Evolutionary conservation across 2,329 filamentous ascomycete species (phyloP), one percentile per base, ranked within the genome.

Genomic region (Pseudonectria buxi): DNA sequence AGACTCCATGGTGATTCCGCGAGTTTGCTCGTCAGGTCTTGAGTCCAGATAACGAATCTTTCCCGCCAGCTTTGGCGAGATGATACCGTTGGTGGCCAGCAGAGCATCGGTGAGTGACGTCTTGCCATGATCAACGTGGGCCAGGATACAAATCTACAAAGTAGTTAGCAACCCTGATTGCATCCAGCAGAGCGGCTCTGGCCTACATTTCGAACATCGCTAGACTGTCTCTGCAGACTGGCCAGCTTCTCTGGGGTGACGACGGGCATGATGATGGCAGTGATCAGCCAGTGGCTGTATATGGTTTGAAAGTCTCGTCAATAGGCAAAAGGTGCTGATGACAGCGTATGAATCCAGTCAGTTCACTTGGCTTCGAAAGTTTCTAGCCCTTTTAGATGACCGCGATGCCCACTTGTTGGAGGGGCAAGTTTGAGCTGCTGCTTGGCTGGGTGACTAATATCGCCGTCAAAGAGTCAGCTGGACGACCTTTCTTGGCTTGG

Each of bases 1-100:
- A 0, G 92, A 96, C 62, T 98, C 92, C 92, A 98, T 98, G n/a
- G 92, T 98, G 56, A 98, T 98, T 37, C 92, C 92, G 46, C 92
- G 83, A 12, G 86, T 76, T 64, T 98, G 92, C 62, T 98, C 92
- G 63, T 98, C 92, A 2, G 90, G 90, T 28, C 92, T 75, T 14
- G 92, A 96, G 65, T 98, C 92, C 40, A 98, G 79, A 56, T 96
- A 98, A 48, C 92, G 83, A 63, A 98, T 94, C 71, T 96, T 96
- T 61, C 92, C 92, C 37, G 92, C 92, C 55, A 96, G 74, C 60
- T 96, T 96, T 37, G 90, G 86, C 22, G 92, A 96, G 56, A 98
- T 98, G 67, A 98, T 96, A 67, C 92, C 92, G 75, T 98, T 98
- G 47, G 92, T 96, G 62, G 92, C 90, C 55, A 98, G 86, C 35